Evolutionary conservation across 2,329 filamentous ascomycete genomes (phyloP).

Genomic region (Tolypocladium sp.): DNA sequence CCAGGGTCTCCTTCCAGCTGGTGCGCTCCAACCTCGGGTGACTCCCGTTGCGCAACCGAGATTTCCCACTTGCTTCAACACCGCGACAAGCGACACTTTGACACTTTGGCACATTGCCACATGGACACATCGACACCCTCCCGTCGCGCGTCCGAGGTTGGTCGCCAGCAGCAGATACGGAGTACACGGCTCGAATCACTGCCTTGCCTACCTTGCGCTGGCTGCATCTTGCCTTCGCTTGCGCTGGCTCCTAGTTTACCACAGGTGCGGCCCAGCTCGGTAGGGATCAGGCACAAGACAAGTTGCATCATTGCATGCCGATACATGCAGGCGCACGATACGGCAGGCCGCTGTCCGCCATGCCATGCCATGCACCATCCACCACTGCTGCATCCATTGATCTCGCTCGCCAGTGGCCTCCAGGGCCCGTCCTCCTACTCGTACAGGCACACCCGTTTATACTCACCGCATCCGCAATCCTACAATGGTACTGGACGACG

Average conservation of each 20-base stretch:
- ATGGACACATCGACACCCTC: background rate
- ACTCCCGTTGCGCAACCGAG: no score
- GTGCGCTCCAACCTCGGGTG: background rate
- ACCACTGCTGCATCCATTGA: no score
- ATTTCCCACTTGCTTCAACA: background rate
- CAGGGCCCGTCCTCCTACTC: background rate
- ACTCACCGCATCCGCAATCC: background rate
- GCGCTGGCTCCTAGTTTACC: background rate
- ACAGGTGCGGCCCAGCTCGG: background rate
- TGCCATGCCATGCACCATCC: no score
- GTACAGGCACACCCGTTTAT: background rate
- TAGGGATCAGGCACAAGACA: background rate
- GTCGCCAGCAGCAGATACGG: no score
- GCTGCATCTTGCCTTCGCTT: background rate
- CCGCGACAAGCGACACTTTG: background rate
- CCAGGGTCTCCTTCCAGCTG: background rate
- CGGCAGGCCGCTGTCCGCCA: background rate
- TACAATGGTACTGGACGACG: background rate
- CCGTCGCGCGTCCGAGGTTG: no score
- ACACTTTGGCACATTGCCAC: no score
- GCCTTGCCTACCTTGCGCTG: background rate
- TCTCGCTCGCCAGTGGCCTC: no score
- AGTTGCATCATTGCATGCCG: background rate
- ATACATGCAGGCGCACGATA: background rate
- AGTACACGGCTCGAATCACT: no score